These are phyloP conservation scores for Graphilbum fragrans DNA, from an alignment of 2,329 filamentous ascomycete species.

Conservation along the genomic window DNA sequence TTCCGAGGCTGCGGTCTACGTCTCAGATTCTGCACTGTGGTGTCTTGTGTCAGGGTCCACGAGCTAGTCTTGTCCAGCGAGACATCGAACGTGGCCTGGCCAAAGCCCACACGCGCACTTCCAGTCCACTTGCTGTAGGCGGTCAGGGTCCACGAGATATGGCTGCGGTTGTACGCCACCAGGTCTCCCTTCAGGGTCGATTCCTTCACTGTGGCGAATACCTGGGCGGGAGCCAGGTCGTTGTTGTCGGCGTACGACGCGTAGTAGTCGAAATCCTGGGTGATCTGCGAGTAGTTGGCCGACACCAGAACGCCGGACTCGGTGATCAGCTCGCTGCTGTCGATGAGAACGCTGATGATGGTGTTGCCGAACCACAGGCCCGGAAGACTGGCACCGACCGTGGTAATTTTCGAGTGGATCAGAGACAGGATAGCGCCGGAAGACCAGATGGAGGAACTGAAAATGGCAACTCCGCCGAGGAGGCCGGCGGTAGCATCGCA, in stretches of 20 bases:
- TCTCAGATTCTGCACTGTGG: too few species aligned
- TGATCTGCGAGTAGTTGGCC: conserved; percentile 8
- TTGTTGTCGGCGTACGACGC: conserved; percentile 5
- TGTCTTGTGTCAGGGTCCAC: too few species aligned
- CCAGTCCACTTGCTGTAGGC: too few species aligned
- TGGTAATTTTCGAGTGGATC: conserved; percentile 1
- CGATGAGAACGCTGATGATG: conserved; percentile 1
- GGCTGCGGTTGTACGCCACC: conserved; percentile 5
- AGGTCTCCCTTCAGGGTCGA: conserved; percentile 3
- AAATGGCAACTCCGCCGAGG: too few species aligned
- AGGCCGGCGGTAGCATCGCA: too few species aligned
- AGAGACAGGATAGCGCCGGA: conserved; percentile 1
- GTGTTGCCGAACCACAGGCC: conserved; percentile 7
- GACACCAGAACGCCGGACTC: conserved; percentile 1
- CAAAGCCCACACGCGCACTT: too few species aligned
- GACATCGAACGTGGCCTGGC: too few species aligned
- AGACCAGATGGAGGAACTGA: conserved; percentile 1
- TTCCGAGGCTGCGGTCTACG: too few species aligned
- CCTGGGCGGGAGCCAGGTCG: conserved; percentile 1
- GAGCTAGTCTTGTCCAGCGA: too few species aligned
- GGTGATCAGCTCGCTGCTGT: background rate
- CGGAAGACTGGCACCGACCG: background rate
- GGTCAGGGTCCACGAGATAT: conserved; percentile 3
- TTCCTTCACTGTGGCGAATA: background rate
- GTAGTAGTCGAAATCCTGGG: conserved; percentile 7